phyloP scores from a whole-genome alignment of 208 protist genomes.

The Paratrypanosoma confusum region DNA sequence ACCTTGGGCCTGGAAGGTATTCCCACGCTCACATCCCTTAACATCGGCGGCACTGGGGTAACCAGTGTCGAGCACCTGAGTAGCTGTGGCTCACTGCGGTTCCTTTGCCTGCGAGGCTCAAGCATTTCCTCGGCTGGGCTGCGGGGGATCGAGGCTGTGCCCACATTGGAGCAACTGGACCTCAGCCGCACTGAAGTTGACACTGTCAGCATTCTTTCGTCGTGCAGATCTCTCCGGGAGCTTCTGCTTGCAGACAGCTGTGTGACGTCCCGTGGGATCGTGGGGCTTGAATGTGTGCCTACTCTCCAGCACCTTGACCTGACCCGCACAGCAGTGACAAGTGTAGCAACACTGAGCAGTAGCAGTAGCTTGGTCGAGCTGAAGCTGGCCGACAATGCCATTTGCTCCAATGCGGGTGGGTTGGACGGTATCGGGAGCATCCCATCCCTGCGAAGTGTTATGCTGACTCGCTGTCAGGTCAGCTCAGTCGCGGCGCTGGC shows the following conservation, averaged over 20 bases:
- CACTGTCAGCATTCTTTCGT: conserved; percentile 7
- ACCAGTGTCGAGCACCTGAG: conserved; percentile 6
- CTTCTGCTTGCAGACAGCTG: conserved; percentile 12
- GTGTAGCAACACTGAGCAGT: conserved; percentile 1
- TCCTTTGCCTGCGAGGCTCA: conserved; percentile 13
- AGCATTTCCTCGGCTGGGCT: conserved; percentile 6
- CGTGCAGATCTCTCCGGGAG: conserved; percentile 4
- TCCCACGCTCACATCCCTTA: conserved; percentile 10
- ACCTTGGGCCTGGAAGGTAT: conserved; percentile 3
- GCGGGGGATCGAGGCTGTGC: conserved; percentile 5
- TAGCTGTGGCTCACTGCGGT: conserved; percentile 5
- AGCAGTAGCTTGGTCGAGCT: conserved; percentile 10
- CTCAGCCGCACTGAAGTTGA: conserved; percentile 15
- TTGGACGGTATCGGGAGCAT: conserved; percentile 4
- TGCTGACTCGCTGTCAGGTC: conserved; percentile 15
- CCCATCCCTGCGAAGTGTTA: conserved; percentile 7
- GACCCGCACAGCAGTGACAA: conserved; percentile 11
- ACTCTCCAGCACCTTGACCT: conserved; percentile 11
- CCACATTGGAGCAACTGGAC: conserved; percentile 11
- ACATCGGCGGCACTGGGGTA: conserved; percentile 10
- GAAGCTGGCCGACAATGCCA: conserved; percentile 9
- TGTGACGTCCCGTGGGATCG: too few species aligned
- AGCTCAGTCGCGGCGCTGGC: conserved; percentile 6
- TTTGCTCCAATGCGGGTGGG: neutral
- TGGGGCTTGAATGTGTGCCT: conserved; percentile 8